Evolutionary conservation across 2,329 filamentous ascomycete species (phyloP), one percentile per base, ranked within the genome.

Genomic region (Colletotrichum eremochloae): DNA sequence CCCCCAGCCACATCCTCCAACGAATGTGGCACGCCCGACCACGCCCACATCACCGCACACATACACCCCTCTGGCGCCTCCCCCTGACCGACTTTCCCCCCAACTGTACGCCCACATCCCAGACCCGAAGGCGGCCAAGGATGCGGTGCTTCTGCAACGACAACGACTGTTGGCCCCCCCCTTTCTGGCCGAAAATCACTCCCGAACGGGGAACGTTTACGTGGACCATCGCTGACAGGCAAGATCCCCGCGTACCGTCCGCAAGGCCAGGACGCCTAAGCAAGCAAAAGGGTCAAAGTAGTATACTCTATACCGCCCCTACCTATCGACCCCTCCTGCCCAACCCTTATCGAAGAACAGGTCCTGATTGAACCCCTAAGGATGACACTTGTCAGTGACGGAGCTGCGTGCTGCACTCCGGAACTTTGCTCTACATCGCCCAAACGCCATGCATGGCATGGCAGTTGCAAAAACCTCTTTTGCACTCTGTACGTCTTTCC

Each of bases 1-100:
- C 15, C 36, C 56, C 63, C 58, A 68, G 57, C 68, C 71, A 61
- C 71, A 67, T 68, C 72, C 69, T 72, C 20, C 40, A 20, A 36
- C 64, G 42, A 67, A 67, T 40, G 15, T 52, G 53, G 3, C 33
- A 62, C 68, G 62, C 63, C 36, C 36, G 57, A 57, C 68, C 24
- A 46, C 33, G 53, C 53, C 53, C 33, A 56, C 53, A 56, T 44
- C 61, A 42, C 36, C 57, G 8, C 68, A 50, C 63, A 24, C 68
- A 6, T 8, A n/a, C 44, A 4, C 38, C 57, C 63, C 36, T n/a
- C 14, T 29, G 20, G 18, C 57, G 46, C 18, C 58, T 24, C 40
- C 40, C 38, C 29, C 44, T 63, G 44, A 68, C 65, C 68, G 58
- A 68, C 52, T 68, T 68, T 60, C 2, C 42, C 42, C 38, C 7